Conservation (phyloP, 2,329 filamentous ascomycete species). For the Polytolypa hystricis region DNA sequence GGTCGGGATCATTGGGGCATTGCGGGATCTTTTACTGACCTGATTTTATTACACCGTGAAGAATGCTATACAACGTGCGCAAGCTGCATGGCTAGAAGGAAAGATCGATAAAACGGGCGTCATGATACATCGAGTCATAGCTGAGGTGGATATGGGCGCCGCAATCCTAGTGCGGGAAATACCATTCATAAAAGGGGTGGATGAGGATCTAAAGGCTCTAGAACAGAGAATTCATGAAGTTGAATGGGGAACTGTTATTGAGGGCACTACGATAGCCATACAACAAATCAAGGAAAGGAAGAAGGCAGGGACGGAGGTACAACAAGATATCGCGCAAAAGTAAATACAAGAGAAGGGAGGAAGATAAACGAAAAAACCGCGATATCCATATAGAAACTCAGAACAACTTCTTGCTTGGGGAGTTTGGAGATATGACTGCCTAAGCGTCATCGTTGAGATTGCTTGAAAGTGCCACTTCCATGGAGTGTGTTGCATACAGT, state of each 20-base stretch:
- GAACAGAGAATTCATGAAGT: conserved; percentile 61
- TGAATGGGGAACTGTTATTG: conserved; percentile 70
- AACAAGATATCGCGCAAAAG: not conserved
- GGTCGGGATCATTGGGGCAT: not conserved
- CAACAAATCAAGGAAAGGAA: conserved; percentile 20
- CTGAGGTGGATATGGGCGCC: conserved; percentile 67
- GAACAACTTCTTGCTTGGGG: no score
- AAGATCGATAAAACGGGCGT: conserved; percentile 61
- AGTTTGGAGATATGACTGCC: no score
- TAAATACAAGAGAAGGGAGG: not conserved
- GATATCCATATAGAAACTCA: no score
- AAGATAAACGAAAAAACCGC: not conserved
- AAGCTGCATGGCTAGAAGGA: conserved; percentile 58
- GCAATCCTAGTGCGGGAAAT: conserved; percentile 63
- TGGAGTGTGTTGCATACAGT: no score
- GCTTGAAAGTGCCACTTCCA: no score
- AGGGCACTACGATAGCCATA: conserved; percentile 44
- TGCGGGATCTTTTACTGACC: not conserved
- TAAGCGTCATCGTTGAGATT: no score
- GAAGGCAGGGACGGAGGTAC: conserved; percentile 6
- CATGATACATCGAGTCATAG: conserved; percentile 80
- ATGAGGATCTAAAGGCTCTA: conserved; percentile 54
- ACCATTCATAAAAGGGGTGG: conserved; percentile 46
- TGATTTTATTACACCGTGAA: no score
- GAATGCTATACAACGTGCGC: conserved; percentile 67